Conservation (phyloP, 2,329 filamentous ascomycete genomes). For the Trichoderma hamatum region DNA sequence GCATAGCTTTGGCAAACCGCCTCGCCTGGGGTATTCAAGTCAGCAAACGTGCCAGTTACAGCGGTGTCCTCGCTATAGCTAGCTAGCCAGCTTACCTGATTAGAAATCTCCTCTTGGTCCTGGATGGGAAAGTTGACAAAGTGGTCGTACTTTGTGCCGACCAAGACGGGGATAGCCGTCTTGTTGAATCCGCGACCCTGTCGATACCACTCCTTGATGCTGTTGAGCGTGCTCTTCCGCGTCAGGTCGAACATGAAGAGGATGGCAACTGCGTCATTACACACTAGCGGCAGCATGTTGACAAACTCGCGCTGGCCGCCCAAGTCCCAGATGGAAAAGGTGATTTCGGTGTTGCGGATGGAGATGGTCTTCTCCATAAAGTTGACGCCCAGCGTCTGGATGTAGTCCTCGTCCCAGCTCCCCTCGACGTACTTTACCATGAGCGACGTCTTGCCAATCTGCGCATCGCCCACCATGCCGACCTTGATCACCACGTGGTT, state of each 20-base stretch:
- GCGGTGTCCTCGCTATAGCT: neutral
- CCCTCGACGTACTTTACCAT: conserved; percentile 99
- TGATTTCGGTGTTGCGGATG: conserved; percentile 98
- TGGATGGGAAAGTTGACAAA: conserved; percentile 98
- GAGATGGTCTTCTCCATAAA: conserved; percentile 99
- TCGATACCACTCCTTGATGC: conserved; percentile 99
- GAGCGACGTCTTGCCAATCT: conserved; percentile 97
- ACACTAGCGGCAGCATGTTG: conserved; percentile 99
- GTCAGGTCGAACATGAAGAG: conserved; percentile 99
- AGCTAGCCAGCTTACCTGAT: conserved; percentile 65
- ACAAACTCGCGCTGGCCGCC: conserved; percentile 98
- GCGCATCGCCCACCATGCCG: conserved; percentile 98
- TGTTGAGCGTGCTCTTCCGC: conserved; percentile 96
- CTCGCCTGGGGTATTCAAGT: conserved; percentile 65
- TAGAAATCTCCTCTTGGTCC: conserved; percentile 97
- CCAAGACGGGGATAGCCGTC: conserved; percentile 96
- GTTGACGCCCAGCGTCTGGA: conserved; percentile 97
- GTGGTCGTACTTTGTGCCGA: conserved; percentile 98
- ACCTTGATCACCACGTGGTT: conserved; percentile 96
- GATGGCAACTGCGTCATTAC: conserved; percentile 97
- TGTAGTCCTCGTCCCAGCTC: conserved; percentile 99
- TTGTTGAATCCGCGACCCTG: conserved; percentile 99
- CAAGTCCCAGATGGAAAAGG: conserved; percentile 98
- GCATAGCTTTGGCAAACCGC: conserved; percentile 97
- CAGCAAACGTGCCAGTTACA: neutral